Conservation (phyloP, 176 grass and related monocot species). For the Coix lacrymajobi region DNA sequence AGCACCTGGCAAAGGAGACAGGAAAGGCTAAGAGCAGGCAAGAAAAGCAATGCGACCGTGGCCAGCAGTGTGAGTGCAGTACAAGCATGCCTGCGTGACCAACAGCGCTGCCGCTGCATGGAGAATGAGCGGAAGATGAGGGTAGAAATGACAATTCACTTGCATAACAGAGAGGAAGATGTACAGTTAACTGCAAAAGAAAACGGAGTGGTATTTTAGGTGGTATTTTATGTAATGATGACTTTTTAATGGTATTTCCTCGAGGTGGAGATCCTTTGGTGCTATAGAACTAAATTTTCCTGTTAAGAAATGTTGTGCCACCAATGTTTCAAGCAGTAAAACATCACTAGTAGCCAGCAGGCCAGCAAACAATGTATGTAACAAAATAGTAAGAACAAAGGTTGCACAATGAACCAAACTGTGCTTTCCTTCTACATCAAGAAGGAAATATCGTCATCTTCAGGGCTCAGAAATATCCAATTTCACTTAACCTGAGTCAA, state of each 20-base stretch:
- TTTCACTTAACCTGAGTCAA: neutral
- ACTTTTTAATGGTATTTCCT: neutral
- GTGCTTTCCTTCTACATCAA: neutral
- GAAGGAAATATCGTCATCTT: neutral
- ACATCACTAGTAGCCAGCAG: neutral
- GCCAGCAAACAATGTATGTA: neutral
- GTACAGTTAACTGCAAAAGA: neutral
- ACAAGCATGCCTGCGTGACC: neutral
- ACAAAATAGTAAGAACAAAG: neutral
- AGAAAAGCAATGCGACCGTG: neutral
- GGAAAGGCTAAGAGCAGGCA: neutral
- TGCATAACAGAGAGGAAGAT: neutral
- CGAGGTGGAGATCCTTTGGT: neutral
- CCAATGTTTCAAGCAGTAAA: neutral
- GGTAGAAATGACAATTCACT: neutral
- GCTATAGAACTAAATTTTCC: neutral
- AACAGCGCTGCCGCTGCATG: neutral
- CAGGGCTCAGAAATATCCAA: neutral
- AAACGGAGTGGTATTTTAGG: neutral
- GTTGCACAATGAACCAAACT: neutral
- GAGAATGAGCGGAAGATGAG: neutral
- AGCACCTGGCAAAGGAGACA: neutral
- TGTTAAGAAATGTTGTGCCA: neutral
- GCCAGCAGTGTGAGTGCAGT: neutral
- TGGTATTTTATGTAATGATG: neutral